phyloP scores from a whole-genome alignment of 768 basidiomycete genomes.

The Phylloporus rhodoxanthus region DNA sequence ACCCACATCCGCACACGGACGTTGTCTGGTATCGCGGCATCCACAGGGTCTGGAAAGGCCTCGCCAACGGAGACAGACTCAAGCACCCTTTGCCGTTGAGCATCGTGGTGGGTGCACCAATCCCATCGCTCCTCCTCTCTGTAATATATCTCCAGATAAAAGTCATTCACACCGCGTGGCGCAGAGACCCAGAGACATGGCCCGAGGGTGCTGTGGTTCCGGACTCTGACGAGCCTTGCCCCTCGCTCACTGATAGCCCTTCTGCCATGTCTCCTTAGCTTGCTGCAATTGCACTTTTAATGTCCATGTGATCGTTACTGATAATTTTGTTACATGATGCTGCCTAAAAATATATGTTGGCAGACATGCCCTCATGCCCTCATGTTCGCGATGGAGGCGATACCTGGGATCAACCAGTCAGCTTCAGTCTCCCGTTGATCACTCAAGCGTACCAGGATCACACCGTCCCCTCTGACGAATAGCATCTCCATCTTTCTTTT shows the following conservation, averaged over 20 bases:
- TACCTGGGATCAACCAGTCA: constrained; percentile 44
- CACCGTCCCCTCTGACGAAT: constrained; percentile 95
- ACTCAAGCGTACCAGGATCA: constrained; percentile 70
- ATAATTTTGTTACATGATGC: constrained; percentile 12
- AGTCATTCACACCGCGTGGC: constrained; percentile 68
- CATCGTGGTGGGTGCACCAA: constrained; percentile 47
- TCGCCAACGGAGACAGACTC: constrained; percentile 53
- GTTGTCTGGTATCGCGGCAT: constrained; percentile 52
- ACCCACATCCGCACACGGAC: constrained; percentile 45
- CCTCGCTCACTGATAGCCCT: background rate
- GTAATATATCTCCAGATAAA: constrained; percentile 47
- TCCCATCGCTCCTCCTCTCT: background rate
- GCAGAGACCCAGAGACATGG: constrained; percentile 68
- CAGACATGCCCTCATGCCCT: constrained; percentile 15
- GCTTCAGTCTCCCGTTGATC: background rate
- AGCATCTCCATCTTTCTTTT: constrained; percentile 97
- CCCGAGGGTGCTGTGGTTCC: constrained; percentile 56
- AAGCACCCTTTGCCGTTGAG: constrained; percentile 57
- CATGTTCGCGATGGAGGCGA: constrained; percentile 75
- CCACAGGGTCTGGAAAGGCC: constrained; percentile 57
- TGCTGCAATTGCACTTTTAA: too few relatives aligned
- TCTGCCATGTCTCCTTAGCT: background rate
- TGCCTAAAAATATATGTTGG: constrained; percentile 32
- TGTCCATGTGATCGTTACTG: constrained; percentile 5
- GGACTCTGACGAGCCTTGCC: constrained; percentile 50